Conservation (phyloP, 192 early-diverging fungal species). For the Lunasporangiospora selenospora region DNA sequence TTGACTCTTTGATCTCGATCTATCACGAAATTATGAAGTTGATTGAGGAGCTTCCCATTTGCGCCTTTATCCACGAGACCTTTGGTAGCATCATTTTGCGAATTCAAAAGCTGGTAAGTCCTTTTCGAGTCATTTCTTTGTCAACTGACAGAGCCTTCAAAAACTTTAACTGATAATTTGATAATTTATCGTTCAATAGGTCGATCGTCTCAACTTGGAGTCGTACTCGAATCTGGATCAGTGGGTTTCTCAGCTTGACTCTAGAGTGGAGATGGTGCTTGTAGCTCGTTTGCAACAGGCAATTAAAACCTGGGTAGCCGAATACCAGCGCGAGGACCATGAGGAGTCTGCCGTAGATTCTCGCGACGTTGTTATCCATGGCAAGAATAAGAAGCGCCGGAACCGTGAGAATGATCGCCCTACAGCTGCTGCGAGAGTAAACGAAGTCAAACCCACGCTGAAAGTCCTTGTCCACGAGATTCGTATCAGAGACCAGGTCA, state of each 20-base stretch:
- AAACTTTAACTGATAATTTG: constrained; percentile 6
- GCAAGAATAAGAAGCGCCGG: constrained; percentile 50
- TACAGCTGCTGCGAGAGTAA: constrained; percentile 24
- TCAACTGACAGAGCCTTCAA: background rate
- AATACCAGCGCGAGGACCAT: constrained; percentile 63
- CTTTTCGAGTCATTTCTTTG: background rate
- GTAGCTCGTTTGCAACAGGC: constrained; percentile 76
- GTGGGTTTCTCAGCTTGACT: constrained; percentile 88
- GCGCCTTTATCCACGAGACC: constrained; percentile 71
- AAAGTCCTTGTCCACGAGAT: constrained; percentile 85
- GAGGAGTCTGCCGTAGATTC: constrained; percentile 53
- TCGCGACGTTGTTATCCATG: constrained; percentile 51
- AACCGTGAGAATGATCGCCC: constrained; percentile 46
- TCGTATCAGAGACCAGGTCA: constrained; percentile 92
- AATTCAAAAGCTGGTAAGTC: constrained; percentile 82
- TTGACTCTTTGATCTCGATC: constrained; percentile 79
- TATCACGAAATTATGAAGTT: constrained; percentile 82
- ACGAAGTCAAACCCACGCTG: constrained; percentile 69
- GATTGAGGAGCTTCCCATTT: constrained; percentile 86
- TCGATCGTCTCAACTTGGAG: constrained; percentile 94
- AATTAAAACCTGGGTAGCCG: constrained; percentile 74
- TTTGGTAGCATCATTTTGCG: constrained; percentile 76
- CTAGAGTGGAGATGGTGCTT: constrained; percentile 79
- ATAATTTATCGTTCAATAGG: constrained; percentile 39
- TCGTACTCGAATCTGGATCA: constrained; percentile 91